Conservation (phyloP, 2,329 filamentous ascomycete species). For the Microcyclosporella mali region DNA sequence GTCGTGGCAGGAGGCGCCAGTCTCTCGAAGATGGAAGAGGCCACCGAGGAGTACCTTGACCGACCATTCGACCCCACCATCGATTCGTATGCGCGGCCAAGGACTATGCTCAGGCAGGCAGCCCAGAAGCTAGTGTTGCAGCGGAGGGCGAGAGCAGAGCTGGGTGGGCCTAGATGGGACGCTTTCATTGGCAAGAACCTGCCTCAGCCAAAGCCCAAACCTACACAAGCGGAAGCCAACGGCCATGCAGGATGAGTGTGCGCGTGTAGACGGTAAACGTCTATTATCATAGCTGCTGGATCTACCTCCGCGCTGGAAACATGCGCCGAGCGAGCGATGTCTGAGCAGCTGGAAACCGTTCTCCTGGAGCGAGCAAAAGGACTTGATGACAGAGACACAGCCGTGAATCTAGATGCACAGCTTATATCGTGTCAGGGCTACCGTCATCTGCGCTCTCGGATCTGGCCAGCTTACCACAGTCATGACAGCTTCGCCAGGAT, state of each 20-base stretch:
- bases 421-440: neutral
- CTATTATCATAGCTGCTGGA: neutral
- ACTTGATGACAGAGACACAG: neutral
- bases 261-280: slow-evolving; percentile 11
- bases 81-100: slow-evolving; percentile 42
- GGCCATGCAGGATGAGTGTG: slow-evolving; percentile 11
- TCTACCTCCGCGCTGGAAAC: neutral
- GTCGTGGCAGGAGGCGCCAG: slow-evolving; percentile 38
- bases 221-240: slow-evolving; percentile 5
- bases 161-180: slow-evolving; percentile 30
- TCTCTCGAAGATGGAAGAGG: slow-evolving; percentile 41
- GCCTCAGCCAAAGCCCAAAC: slow-evolving; percentile 3
- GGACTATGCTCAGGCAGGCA: slow-evolving; percentile 40
- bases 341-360: neutral
- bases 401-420: neutral
- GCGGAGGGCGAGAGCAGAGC: slow-evolving; percentile 37
- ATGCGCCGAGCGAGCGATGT: neutral
- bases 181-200: slow-evolving; percentile 25
- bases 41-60: slow-evolving; percentile 36
- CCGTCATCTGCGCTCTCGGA: neutral
- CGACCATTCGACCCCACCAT: slow-evolving; percentile 33
- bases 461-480: too few species aligned
- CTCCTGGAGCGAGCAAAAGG: neutral
- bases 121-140: slow-evolving; percentile 45
- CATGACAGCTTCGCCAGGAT: too few species aligned